phyloP scores from a whole-genome alignment of 129 eudicot species.

The Saposhnikovia divaricata region DNA sequence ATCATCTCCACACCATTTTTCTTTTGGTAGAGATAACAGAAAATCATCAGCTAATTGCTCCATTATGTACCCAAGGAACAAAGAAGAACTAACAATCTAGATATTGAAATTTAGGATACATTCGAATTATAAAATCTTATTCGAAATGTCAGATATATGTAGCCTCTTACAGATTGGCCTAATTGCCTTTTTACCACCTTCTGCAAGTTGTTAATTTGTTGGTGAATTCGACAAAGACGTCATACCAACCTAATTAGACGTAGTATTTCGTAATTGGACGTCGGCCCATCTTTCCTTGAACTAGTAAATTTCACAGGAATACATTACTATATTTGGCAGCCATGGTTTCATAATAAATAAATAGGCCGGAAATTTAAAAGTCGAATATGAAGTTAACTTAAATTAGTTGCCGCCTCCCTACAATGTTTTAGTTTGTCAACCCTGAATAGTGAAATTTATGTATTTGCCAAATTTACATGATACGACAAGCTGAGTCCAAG shows the following conservation, averaged over 20 bases:
- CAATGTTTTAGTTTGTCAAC: neutral
- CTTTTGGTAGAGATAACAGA: conserved; percentile 14
- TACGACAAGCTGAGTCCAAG: neutral
- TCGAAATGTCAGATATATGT: neutral
- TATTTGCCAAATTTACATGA: too few species aligned
- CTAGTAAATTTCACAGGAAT: neutral
- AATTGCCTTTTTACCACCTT: neutral
- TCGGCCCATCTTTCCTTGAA: neutral
- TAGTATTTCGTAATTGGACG: neutral
- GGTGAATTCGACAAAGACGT: neutral
- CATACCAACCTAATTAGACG: neutral
- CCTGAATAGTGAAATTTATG: neutral
- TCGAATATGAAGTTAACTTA: neutral
- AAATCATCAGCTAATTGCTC: neutral
- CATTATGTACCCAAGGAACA: neutral
- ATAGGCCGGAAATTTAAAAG: neutral
- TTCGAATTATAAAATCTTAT: neutral
- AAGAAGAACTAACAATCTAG: neutral
- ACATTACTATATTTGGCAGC: neutral
- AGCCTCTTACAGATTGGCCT: neutral
- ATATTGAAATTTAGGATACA: neutral
- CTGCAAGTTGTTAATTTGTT: neutral
- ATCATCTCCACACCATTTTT: conserved; percentile 12
- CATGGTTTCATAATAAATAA: neutral
- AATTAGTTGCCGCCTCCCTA: neutral